A percentile compares a stretch with the other conserved stretches of the same genome.
Conservation (phyloP, 495 filamentous ascomycete species). For the Halenospora varia region DNA sequence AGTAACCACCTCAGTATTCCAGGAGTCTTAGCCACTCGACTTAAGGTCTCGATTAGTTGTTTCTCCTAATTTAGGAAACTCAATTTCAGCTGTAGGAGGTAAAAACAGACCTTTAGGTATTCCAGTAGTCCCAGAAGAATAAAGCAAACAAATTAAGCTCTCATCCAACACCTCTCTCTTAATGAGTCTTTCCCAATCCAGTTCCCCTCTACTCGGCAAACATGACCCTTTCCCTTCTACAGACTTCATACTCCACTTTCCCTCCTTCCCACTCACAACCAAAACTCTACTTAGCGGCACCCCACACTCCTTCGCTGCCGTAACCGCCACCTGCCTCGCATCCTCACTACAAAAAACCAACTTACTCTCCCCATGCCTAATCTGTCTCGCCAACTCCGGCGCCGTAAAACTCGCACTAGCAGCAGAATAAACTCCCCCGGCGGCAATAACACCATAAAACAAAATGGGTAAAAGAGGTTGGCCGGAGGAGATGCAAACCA, state of each 20-base stretch:
- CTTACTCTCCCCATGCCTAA: conserved; percentile 25
- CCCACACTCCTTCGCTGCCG: conserved; percentile 63
- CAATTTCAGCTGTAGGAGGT: not conserved
- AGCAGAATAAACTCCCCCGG: conserved; percentile 46
- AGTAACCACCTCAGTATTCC: not conserved
- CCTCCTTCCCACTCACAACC: conserved; percentile 68
- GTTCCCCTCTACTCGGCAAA: not conserved
- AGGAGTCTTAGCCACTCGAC: not conserved
- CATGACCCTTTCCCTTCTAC: conserved; percentile 4
- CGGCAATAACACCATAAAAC: conserved; percentile 46
- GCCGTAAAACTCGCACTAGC: conserved; percentile 38
- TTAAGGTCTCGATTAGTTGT: not conserved
- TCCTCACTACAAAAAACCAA: conserved; percentile 29
- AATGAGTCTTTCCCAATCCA: conserved; percentile 25
- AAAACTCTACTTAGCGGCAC: conserved; percentile 65
- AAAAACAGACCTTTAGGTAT: conserved; percentile 29
- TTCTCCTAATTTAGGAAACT: not conserved
- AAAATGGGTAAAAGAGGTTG: conserved; percentile 41
- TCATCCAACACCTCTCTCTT: conserved; percentile 39
- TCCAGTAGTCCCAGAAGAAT: conserved; percentile 45
- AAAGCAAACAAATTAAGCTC: conserved; percentile 68
- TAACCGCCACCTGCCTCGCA: conserved; percentile 45
- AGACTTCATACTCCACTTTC: conserved; percentile 61
- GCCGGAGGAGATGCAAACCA: conserved; percentile 45
- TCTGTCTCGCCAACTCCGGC: conserved; percentile 38